Conservation (phyloP, 1,139 yeast species). For the Taphrina sp. region DNA sequence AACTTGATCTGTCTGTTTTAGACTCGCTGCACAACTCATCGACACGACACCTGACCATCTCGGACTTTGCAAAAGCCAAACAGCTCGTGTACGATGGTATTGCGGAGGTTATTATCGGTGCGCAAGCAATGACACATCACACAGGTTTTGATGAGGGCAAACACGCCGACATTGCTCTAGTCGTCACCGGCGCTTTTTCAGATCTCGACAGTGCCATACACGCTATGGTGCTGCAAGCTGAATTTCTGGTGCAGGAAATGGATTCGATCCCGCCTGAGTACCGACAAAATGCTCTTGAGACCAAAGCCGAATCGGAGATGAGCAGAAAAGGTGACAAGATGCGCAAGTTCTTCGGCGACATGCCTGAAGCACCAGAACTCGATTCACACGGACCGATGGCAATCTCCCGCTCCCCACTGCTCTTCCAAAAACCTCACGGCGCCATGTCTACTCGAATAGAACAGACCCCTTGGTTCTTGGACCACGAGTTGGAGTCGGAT, state of each 20-base stretch:
- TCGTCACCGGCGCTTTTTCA: constrained; percentile 25
- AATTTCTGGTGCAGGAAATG: constrained; percentile 36
- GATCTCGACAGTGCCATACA: constrained; percentile 30
- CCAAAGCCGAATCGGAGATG: constrained; percentile 30
- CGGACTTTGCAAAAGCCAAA: constrained; percentile 69
- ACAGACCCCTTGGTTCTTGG: constrained; percentile 72
- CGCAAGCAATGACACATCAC: constrained; percentile 59
- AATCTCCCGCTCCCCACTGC: background rate
- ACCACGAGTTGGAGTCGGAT: constrained; percentile 72
- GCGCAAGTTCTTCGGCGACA: constrained; percentile 35
- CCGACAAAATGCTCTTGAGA: constrained; percentile 2
- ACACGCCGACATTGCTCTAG: constrained; percentile 38
- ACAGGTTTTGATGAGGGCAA: background rate
- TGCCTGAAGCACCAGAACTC: background rate
- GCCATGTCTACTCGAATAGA: constrained; percentile 11
- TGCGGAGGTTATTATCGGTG: constrained; percentile 60
- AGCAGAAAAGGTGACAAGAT: constrained; percentile 29
- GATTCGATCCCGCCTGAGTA: constrained; percentile 1
- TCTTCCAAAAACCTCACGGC: constrained; percentile 40
- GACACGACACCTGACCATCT: constrained; percentile 36
- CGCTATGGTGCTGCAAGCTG: constrained; percentile 25
- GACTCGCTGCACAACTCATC: constrained; percentile 28
- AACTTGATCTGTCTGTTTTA: constrained; percentile 42
- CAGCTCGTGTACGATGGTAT: constrained; percentile 69
- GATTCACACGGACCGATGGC: background rate